A percentile compares a stretch with the other conserved stretches of the same genome.
Conservation (phyloP, 176 grass and related monocot species). For the Aegilops bicornis region DNA sequence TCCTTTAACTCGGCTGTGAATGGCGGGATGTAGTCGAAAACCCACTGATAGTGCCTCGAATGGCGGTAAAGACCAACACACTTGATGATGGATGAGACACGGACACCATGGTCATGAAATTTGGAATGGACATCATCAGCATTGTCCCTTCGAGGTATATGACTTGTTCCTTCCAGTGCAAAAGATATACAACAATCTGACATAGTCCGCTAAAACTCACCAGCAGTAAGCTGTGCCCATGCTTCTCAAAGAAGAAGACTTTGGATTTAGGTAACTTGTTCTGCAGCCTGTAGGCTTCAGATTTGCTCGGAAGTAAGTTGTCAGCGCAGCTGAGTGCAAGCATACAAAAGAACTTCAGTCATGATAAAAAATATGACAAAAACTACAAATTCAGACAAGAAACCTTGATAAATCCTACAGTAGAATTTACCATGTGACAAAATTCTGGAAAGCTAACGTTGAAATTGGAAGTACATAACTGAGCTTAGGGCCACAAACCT, state of each 20-base stretch:
- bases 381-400: neutral
- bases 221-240: slow-evolving; percentile 71
- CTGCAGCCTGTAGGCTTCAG: slow-evolving; percentile 61
- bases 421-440: too few relatives aligned
- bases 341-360: slow-evolving; percentile 3
- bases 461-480: too few relatives aligned
- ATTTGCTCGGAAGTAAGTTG: slow-evolving; percentile 65
- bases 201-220: slow-evolving; percentile 27
- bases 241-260: slow-evolving; percentile 54
- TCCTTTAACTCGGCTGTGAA: slow-evolving; percentile 45
- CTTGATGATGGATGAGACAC: slow-evolving; percentile 67
- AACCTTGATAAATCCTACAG: neutral
- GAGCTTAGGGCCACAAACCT: too few relatives aligned
- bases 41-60: slow-evolving; percentile 38
- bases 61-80: slow-evolving; percentile 51
- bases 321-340: slow-evolving; percentile 51
- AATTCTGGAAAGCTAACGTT: too few relatives aligned
- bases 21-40: slow-evolving; percentile 66
- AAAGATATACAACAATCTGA: neutral
- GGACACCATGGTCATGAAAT: slow-evolving; percentile 59
- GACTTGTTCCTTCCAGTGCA: neutral
- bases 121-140: neutral
- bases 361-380: neutral
- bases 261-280: slow-evolving; percentile 51
- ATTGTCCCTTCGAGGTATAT: neutral